Base-by-base conservation (phyloP, 148 eudicot species). In the Persicaria maculosa region DNA sequence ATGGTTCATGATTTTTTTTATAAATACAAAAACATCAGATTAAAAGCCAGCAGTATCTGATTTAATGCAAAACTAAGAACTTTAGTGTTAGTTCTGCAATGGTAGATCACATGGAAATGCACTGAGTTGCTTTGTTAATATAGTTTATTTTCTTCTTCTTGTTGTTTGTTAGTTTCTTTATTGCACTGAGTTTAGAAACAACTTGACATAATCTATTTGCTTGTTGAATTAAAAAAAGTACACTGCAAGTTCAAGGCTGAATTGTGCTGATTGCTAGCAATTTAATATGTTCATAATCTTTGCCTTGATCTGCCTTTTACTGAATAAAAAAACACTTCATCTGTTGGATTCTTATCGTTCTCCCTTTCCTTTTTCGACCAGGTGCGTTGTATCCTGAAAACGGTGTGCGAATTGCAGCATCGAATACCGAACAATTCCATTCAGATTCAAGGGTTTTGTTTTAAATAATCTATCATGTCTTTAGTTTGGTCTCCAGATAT, bases 401-500 rank as follows among this genome's bases (percentile, higher is more conserved):
- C n/a, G 0, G 71, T 44, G n/a, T 67, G 71, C 45, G 14, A 0
- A 67, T 11, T 40, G 46, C 71, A 44, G 46, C 17, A 9, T 67
- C 4, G 12, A 31, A 31, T 10, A 2, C 1, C 44, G 8, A 14
- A 40, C 44, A 64, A 25, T 15, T 64, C 16, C 11, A n/a, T 54
- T 54, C 58, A 4, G 58, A 54, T 54, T 19, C 58, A 4, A 54
- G 58, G 58, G 19, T 54, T 54, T 15, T 19, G n/a, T n/a, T 5
- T 54, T 17, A 15, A 54, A 17, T 25, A 54, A 54, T 54, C 44
- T 64, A 20, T 64, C 44, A 64, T 62, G 68, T 62, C 68, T 62
- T 62, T 62, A 31, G 68, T 62, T 62, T 15, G 68, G 43, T 22
- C 68, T 62, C 68, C 68, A 62, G 62, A 80, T 62, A 83, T 83